phyloP scores from a whole-genome alignment of 148 eudicot species.

The Persicaria tinctoria region DNA sequence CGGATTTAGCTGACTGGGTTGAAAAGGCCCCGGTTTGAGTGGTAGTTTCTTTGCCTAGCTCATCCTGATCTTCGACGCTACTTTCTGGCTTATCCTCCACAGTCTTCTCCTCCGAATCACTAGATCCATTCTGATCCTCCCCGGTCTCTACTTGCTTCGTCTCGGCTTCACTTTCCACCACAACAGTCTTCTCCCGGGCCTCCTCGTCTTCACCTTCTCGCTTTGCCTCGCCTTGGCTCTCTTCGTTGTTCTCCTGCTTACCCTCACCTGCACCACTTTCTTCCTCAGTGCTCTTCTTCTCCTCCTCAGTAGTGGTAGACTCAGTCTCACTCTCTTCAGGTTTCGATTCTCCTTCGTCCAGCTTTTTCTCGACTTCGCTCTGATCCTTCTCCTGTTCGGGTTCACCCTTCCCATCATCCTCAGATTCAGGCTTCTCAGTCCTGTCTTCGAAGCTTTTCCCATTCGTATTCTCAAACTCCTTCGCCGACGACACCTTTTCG shows the following conservation, averaged over 20 bases:
- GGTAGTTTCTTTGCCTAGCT: slow-evolving; percentile 32
- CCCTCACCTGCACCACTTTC: slow-evolving; percentile 9
- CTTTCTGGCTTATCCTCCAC: slow-evolving; percentile 20
- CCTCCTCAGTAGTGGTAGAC: slow-evolving; percentile 5
- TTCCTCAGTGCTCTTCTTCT: slow-evolving; percentile 16
- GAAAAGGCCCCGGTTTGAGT: slow-evolving; percentile 32
- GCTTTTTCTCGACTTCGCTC: slow-evolving; percentile 9
- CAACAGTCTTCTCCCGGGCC: slow-evolving; percentile 13
- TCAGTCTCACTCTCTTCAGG: slow-evolving; percentile 16
- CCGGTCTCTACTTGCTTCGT: background rate
- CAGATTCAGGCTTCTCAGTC: slow-evolving; percentile 19
- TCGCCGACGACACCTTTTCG: background rate
- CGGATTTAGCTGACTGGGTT: slow-evolving; percentile 36
- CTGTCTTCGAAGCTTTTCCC: slow-evolving; percentile 20
- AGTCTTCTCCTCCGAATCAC: slow-evolving; percentile 11
- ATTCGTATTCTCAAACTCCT: slow-evolving; percentile 19
- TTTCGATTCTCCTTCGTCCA: slow-evolving; percentile 12
- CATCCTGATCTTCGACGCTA: slow-evolving; percentile 24
- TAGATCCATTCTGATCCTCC: background rate
- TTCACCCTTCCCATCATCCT: slow-evolving; percentile 19
- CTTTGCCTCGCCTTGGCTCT: slow-evolving; percentile 16
- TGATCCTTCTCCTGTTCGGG: slow-evolving; percentile 11
- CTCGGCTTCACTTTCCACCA: slow-evolving; percentile 9
- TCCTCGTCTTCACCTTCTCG: slow-evolving; percentile 13
- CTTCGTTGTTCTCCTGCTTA: slow-evolving; percentile 3